phyloP scores from a whole-genome alignment of 441 rosid species.

The Isatis lusitanica region DNA sequence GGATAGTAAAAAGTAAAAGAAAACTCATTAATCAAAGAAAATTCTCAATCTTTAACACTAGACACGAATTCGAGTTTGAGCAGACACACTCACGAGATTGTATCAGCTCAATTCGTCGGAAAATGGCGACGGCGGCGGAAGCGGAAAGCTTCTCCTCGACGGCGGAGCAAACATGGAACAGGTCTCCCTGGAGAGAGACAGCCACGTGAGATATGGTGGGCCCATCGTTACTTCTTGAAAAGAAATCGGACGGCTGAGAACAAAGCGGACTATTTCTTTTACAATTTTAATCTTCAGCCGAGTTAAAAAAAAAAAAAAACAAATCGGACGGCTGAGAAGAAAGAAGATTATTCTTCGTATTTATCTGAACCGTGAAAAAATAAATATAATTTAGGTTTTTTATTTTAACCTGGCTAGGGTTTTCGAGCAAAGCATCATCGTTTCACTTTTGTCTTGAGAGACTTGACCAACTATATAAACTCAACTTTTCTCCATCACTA shows the following conservation, averaged over 20 bases:
- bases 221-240: background rate
- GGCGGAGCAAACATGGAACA: slow-evolving; percentile 13
- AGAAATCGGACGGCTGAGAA: slow-evolving; percentile 18
- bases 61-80: background rate
- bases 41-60: background rate
- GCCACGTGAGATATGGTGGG: slow-evolving; percentile 25
- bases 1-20: background rate
- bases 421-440: slow-evolving; percentile 25
- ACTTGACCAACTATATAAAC: slow-evolving; percentile 34
- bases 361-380: slow-evolving; percentile 1
- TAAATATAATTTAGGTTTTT: background rate
- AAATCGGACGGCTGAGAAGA: slow-evolving; percentile 11
- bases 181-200: background rate
- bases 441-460: background rate
- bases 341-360: background rate
- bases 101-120: too few species aligned
- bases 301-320: background rate
- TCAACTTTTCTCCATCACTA: slow-evolving; percentile 29
- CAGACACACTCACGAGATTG: background rate
- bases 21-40: background rate
- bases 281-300: background rate
- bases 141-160: background rate
- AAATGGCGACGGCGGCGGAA: slow-evolving; percentile 17
- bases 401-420: slow-evolving; percentile 27
- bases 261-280: slow-evolving; percentile 3